Base-by-base conservation (phyloP, 2,329 filamentous ascomycete genomes). In the Exophiala oligosperma region DNA sequence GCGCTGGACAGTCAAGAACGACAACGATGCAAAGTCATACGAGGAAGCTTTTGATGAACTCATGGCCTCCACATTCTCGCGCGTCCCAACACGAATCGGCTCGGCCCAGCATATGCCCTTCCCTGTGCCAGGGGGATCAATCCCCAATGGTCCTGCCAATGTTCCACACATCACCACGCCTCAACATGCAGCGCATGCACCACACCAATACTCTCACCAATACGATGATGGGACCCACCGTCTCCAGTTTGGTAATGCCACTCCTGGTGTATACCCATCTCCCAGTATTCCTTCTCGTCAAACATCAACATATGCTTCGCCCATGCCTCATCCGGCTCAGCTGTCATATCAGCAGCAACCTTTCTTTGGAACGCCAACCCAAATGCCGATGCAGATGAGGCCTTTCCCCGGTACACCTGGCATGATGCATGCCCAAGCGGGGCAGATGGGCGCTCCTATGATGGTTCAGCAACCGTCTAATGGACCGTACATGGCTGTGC, bases 221-320 rank as follows among this genome's bases (percentile, higher is more conserved):
- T 87, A 86, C 59, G 86, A 87, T 65, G 92, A 96, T 65, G 57
- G 51, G 14, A 89, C 92, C 58, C 90, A 92, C 69, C 85, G 92
- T 52, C 96, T 97, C 90, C 83, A 85, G 65, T 89, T 94, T 90
- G 57, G 89, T 87, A 5, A 92, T 88, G 65, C 92, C 90, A 24
- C 87, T 87, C 2, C 91, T 92, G 67, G 52, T 12, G 91, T 91
- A 2, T 94, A 91, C 72, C 88, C 90, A 7, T 96, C 92, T 14
- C 92, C 93, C 49, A 86, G 92, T 51, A 83, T 92, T 66, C 83
- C 85, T 52, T 88, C 87, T 63, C 82, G 66, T 43, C 61, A 85
- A 14, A 84, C 86, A 29, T 84, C 91, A 72, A 83, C 84, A 2
- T 92, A 92, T 66, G 83, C 84, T 21, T 83, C 83, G 1, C 82